These are phyloP conservation scores for Tylopilus plumbeoviolaceoides DNA, from an alignment of 768 basidiomycete genomes.

Conservation along the genomic window DNA sequence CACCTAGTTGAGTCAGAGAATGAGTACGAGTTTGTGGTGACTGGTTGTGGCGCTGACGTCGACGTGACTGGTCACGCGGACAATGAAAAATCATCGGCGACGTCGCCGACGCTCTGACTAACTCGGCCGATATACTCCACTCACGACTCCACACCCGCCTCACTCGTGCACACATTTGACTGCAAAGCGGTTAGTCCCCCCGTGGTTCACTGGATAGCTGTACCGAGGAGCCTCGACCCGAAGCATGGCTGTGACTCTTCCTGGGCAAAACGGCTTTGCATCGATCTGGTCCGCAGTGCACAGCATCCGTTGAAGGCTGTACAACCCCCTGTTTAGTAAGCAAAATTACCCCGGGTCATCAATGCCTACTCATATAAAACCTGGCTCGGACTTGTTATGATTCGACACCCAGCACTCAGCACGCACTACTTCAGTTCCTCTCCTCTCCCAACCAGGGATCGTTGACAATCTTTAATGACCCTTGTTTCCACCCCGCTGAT, in stretches of 20 bases:
- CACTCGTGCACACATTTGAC: too few relatives aligned
- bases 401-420: too few relatives aligned
- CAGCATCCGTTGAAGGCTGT: too few relatives aligned
- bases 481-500: slow-evolving; percentile 11
- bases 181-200: neutral
- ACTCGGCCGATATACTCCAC: neutral
- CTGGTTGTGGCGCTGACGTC: slow-evolving; percentile 10
- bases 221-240: too few relatives aligned
- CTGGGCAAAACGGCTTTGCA: too few relatives aligned
- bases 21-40: neutral
- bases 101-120: neutral
- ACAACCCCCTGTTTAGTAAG: too few relatives aligned
- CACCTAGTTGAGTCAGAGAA: neutral
- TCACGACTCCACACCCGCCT: neutral
- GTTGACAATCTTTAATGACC: slow-evolving; percentile 20
- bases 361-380: too few relatives aligned
- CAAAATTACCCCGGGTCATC: too few relatives aligned
- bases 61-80: slow-evolving; percentile 14
- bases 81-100: neutral
- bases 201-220: neutral
- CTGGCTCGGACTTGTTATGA: neutral
- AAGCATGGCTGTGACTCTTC: too few relatives aligned
- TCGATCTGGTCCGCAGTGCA: too few relatives aligned
- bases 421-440: neutral
- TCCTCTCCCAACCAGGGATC: neutral